Evolutionary conservation across 2,329 filamentous ascomycete genomes (phyloP).

Genomic region (Passalora sequoiae): DNA sequence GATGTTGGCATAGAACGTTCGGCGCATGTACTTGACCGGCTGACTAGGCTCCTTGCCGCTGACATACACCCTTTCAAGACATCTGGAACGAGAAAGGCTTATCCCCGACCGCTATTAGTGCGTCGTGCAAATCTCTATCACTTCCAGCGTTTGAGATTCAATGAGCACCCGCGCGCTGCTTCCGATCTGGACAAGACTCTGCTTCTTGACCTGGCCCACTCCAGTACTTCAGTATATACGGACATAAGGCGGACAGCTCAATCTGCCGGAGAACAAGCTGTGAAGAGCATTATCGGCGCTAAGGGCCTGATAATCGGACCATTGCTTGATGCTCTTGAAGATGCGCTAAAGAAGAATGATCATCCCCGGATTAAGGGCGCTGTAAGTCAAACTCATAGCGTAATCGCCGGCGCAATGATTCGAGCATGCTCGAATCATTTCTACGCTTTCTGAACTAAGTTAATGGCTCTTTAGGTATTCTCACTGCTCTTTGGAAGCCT

Average conservation of each 20-base stretch:
- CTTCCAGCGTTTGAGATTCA: conserved; percentile 87
- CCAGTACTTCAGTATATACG: conserved; percentile 84
- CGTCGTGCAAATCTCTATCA: conserved; percentile 93
- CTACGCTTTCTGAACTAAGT: too few species aligned
- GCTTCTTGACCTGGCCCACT: conserved; percentile 80
- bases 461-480: too few species aligned
- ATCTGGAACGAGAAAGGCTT: conserved; percentile 83
- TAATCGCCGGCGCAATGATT: too few species aligned
- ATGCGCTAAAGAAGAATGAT: conserved; percentile 72
- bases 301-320: conserved; percentile 83
- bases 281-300: conserved; percentile 85
- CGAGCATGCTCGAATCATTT: too few species aligned
- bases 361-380: conserved; percentile 91
- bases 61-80: conserved; percentile 93
- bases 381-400: too few species aligned
- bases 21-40: conserved; percentile 83
- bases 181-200: conserved; percentile 84
- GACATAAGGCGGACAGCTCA: conserved; percentile 95
- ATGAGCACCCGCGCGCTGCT: conserved; percentile 79
- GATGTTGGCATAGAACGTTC: conserved; percentile 96
- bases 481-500: conserved; percentile 84
- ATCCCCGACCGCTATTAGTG: conserved; percentile 85
- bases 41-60: conserved; percentile 75
- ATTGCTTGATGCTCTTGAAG: conserved; percentile 72
- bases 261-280: conserved; percentile 82